phyloP scores from a whole-genome alignment of 345 rosid species.

The Brassica juncea region DNA sequence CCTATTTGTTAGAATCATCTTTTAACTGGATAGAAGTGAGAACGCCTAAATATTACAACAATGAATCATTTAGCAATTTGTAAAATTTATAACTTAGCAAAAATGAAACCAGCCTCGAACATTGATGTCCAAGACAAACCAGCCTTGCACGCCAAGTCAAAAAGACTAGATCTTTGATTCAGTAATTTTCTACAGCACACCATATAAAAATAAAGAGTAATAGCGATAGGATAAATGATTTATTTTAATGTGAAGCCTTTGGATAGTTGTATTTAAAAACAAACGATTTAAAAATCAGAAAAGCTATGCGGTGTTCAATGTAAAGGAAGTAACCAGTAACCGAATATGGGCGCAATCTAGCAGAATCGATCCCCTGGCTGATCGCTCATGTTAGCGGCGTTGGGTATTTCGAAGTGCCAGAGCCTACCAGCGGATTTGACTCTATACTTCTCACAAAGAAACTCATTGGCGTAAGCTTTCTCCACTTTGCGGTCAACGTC shows the following conservation, averaged over 20 bases:
- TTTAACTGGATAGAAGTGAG: not conserved
- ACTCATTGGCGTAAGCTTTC: conserved; percentile 63
- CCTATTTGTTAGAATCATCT: not conserved
- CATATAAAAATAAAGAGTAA: not conserved
- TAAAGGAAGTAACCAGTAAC: not conserved
- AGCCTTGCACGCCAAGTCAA: not conserved
- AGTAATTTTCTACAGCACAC: not conserved
- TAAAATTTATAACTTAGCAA: not conserved
- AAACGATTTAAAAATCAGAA: not conserved
- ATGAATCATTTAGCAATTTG: not conserved
- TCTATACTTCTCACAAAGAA: conserved; percentile 57
- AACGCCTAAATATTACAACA: not conserved
- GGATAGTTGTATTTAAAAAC: not conserved
- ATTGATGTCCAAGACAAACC: not conserved
- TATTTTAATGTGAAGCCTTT: conserved; percentile 5
- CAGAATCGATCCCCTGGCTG: conserved; percentile 54
- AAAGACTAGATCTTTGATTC: not conserved
- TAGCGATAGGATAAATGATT: not conserved
- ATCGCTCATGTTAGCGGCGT: conserved; percentile 45
- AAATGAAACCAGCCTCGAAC: not conserved
- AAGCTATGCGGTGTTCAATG: conserved; percentile 3
- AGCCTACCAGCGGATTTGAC: conserved; percentile 54
- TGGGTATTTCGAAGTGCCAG: conserved; percentile 78
- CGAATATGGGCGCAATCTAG: conserved; percentile 36
- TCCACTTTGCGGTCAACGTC: conserved; percentile 73